Evolutionary conservation across 2,329 filamentous ascomycete species (phyloP), one percentile per base, ranked within the genome.

Genomic region (Verticillium tricorpus): DNA sequence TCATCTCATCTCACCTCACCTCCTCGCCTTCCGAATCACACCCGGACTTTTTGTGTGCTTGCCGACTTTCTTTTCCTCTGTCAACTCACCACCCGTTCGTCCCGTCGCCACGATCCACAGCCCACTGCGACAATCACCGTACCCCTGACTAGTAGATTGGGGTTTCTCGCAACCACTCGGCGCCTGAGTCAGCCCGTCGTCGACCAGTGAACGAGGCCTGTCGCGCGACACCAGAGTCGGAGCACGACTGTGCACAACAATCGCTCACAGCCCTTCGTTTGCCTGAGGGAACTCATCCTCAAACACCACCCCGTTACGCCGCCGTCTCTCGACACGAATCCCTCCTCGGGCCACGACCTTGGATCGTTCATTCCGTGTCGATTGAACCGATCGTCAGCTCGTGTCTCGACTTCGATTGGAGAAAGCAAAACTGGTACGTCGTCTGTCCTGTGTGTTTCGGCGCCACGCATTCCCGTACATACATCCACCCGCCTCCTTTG

Each of bases 1-100:
- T 19, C 19, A 52, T 22, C 45, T 19, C 45, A 11, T 12, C n/a
- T 52, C 45, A 25, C 19, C 45, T 22, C 45, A 9, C 19, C 45
- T 11, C 45, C 25, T 52, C 25, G 25, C n/a, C 28, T 28, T 28
- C 28, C 28, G 28, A 28, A 28, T 28, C 28, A 28, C 28, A 28
- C 28, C 28, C 28, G 5, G 28, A 28, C 28, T 28, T 28, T 28
- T 28, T 28, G 28, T 28, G 55, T 56, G 55, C 32, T 56, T 6
- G 28, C 35, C 34, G 55, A 58, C 58, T 59, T 61, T 54, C 61
- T 56, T 60, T 59, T 54, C 28, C 56, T 40, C 61, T 64, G n/a
- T 52, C 19, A 7, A 5, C 37, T 52, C 45, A 22, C 12, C 45
- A 25, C 45, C 7, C n/a, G 11, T 11, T 25, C 45, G 15, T 40